Conservation (phyloP, 148 eudicot genomes). For the Spergularia bocconei region DNA sequence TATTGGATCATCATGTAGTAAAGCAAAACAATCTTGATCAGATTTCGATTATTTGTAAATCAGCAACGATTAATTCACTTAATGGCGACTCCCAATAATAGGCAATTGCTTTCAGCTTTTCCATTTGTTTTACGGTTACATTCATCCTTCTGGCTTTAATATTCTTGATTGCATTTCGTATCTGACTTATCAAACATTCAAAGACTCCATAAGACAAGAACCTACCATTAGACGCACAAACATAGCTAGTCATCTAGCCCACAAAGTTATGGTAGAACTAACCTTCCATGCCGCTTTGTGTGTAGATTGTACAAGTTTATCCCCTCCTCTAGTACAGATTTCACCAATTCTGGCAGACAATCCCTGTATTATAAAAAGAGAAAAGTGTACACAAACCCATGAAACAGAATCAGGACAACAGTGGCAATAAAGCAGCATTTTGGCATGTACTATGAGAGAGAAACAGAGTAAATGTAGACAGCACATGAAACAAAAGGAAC, state of each 20-base stretch:
- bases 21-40: slow-evolving; percentile 5
- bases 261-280: slow-evolving; percentile 13
- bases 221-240: neutral
- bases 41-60: neutral
- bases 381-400: neutral
- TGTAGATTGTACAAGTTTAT: slow-evolving; percentile 69
- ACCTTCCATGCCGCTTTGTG: slow-evolving; percentile 68
- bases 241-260: neutral
- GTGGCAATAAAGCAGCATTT: no score
- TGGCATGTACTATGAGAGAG: no score
- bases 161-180: neutral
- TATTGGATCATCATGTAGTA: slow-evolving; percentile 1
- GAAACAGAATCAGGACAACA: neutral
- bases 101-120: neutral
- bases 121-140: neutral
- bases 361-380: slow-evolving; percentile 32
- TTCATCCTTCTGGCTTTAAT: neutral
- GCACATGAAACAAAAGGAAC: no score
- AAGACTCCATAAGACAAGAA: neutral
- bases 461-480: no score
- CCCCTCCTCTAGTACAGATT: slow-evolving; percentile 79
- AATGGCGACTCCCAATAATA: neutral
- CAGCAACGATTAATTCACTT: neutral
- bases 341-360: slow-evolving; percentile 66
- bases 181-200: neutral